phyloP scores from a whole-genome alignment of 2,329 filamentous ascomycete species.

The Microdochium paspali region DNA sequence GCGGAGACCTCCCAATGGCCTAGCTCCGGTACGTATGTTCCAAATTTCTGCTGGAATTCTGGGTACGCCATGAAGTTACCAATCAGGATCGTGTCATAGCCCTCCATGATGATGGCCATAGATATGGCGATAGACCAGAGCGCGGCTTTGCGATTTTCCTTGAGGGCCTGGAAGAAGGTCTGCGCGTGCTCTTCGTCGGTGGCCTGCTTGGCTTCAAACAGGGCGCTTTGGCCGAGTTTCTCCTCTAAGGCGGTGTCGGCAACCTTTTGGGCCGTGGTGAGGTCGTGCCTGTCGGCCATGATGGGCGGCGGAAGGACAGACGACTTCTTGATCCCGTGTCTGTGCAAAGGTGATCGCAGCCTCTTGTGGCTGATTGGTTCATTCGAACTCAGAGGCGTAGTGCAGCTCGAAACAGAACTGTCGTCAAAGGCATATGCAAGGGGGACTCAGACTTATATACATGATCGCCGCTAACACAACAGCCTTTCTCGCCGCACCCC shows the following conservation, averaged over 20 bases:
- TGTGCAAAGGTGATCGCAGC: too few relatives aligned
- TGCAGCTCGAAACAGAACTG: too few relatives aligned
- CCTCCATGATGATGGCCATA: constrained; percentile 22
- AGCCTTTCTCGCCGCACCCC: too few relatives aligned
- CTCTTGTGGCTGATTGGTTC: too few relatives aligned
- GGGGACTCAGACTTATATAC: too few relatives aligned
- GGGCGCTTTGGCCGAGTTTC: constrained; percentile 15
- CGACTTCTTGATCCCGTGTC: background rate
- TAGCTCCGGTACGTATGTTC: constrained; percentile 10
- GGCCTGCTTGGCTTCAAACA: constrained; percentile 17
- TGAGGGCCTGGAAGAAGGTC: constrained; percentile 15
- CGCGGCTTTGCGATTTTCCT: constrained; percentile 16
- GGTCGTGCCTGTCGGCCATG: constrained; percentile 11
- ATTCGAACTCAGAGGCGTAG: too few relatives aligned
- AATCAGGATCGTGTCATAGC: constrained; percentile 20
- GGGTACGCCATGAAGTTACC: constrained; percentile 20
- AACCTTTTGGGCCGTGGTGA: constrained; percentile 14
- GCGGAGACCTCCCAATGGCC: constrained; percentile 15
- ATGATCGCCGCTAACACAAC: too few relatives aligned
- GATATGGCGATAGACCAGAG: constrained; percentile 21
- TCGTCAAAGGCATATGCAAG: too few relatives aligned
- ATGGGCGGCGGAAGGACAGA: background rate
- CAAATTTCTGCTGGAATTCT: constrained; percentile 18
- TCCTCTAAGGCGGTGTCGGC: constrained; percentile 18
- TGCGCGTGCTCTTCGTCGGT: constrained; percentile 20